Evolutionary conservation across 2,329 filamentous ascomycete species (phyloP).

Genomic region (Fusarium nisikadoi): DNA sequence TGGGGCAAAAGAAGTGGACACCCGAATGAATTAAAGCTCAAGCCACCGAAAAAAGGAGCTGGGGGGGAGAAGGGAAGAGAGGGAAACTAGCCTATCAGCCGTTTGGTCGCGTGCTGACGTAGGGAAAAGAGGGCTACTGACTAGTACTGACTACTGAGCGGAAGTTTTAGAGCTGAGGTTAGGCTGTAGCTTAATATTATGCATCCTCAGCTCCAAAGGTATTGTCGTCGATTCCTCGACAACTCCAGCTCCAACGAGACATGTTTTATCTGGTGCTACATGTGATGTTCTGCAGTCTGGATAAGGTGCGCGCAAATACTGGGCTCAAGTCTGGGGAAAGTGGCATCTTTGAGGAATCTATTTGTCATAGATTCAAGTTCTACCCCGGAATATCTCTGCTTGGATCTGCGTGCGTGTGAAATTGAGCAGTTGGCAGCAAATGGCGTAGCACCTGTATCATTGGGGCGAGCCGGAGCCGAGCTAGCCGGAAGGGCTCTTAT

Average conservation of each 20-base stretch:
- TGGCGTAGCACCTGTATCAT: slow-evolving; percentile 5
- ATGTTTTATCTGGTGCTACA: background rate
- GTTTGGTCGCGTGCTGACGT: slow-evolving; percentile 11
- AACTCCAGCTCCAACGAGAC: background rate
- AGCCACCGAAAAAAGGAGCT: background rate
- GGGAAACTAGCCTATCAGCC: slow-evolving; percentile 13
- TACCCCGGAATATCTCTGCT: slow-evolving; percentile 24
- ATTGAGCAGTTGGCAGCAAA: slow-evolving; percentile 1
- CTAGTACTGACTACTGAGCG: background rate
- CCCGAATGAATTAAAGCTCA: background rate
- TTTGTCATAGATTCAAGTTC: slow-evolving; percentile 32
- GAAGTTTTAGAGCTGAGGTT: slow-evolving; percentile 1
- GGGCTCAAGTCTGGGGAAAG: slow-evolving; percentile 23
- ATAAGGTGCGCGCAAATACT: background rate
- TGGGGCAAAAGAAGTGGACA: slow-evolving; percentile 23
- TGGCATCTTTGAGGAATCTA: slow-evolving; percentile 24
- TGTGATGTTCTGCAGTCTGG: background rate
- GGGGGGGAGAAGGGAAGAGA: background rate
- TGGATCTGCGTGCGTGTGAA: slow-evolving; percentile 1
- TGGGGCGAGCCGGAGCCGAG: slow-evolving; percentile 11
- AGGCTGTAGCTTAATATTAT: background rate
- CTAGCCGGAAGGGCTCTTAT: slow-evolving; percentile 27
- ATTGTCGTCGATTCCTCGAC: background rate
- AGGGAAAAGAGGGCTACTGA: background rate
- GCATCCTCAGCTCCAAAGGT: background rate